These are phyloP conservation scores for Saturnispora besseyi DNA, from an alignment of 805 yeast species.

Conservation along the genomic window DNA sequence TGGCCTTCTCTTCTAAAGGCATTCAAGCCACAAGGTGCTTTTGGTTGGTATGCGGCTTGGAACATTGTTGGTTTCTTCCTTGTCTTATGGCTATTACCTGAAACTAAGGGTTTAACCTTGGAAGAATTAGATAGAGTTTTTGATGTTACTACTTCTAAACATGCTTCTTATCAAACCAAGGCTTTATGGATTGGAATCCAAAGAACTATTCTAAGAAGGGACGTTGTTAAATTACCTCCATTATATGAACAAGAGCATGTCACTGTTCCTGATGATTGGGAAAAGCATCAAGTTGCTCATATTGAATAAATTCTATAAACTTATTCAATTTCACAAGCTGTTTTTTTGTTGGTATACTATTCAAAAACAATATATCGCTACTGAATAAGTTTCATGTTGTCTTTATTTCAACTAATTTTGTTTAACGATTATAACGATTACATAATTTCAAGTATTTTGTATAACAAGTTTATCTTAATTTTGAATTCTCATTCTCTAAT, in stretches of 20 bases:
- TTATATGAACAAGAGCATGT: slow-evolving; percentile 47
- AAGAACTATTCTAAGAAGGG: slow-evolving; percentile 38
- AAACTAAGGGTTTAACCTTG: slow-evolving; percentile 72
- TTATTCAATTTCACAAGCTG: neutral
- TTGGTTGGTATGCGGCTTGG: slow-evolving; percentile 44
- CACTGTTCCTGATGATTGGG: slow-evolving; percentile 58
- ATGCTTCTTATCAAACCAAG: slow-evolving; percentile 41
- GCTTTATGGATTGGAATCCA: slow-evolving; percentile 36
- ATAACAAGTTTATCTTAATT: neutral
- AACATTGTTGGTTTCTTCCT: slow-evolving; percentile 63
- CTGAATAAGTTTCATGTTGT: neutral
- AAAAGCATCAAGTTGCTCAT: slow-evolving; percentile 40
- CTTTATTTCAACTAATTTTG: neutral
- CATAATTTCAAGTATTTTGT: neutral
- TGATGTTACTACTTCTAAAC: slow-evolving; percentile 41
- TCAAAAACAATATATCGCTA: neutral
- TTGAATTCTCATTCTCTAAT: slow-evolving; percentile 15
- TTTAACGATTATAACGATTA: neutral
- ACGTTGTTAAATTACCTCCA: slow-evolving; percentile 43
- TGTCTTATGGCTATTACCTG: slow-evolving; percentile 75
- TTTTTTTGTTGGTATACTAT: neutral
- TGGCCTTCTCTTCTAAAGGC: slow-evolving; percentile 61
- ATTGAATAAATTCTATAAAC: slow-evolving; percentile 30
- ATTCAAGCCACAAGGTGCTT: slow-evolving; percentile 74
- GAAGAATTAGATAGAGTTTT: slow-evolving; percentile 62